Base-by-base conservation (phyloP, 192 early-diverging fungal species). In the Umbelopsis sp. region DNA sequence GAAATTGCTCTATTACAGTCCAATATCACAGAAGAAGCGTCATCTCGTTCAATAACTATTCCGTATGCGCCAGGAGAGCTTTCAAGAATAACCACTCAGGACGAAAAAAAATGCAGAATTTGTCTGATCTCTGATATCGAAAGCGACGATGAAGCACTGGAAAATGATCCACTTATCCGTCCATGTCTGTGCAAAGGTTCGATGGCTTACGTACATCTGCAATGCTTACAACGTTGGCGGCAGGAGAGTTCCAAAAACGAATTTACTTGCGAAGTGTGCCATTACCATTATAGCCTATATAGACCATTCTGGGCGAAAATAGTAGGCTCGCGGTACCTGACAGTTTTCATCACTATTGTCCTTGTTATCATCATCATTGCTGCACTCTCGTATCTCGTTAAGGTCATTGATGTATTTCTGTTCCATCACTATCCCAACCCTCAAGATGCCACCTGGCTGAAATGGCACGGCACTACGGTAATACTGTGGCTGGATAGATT, bases 141-240 rank as follows among this genome's bases (percentile, higher is more conserved):
- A 1, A 26, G 34, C 31, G 4, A 36, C 14, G 1, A 32, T 11
- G 31, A 29, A 34, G 16, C 24, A 16, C 32, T 3, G 29, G 8
- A 3, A 26, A 3, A 11, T 62, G 32, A 26, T 25, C 47, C 67
- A 22, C 47, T 69, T 5, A 69, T 69, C 20, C 67, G 45, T 0
- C 67, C 67, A 3, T 69, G 67, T 32, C 11, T 69, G 29, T 69
- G 67, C 29, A 69, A 69, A 51, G 67, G 67, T 10, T 24, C 45
- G 7, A 69, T 69, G 67, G 20, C 45, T 9, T 50, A 51, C 29
- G 67, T 69, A 14, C 67, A 69, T n/a, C 3, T 69, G 22, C 25
- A 17, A 24, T 69, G 67, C 29, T 29, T 69, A 22, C 44, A 69
- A 11, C 43, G 45, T 9, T 69, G 67, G 67, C 67, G 67, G 14